phyloP scores from a whole-genome alignment of 352 stramenopile genomes.

The Pythium apleroticum region DNA sequence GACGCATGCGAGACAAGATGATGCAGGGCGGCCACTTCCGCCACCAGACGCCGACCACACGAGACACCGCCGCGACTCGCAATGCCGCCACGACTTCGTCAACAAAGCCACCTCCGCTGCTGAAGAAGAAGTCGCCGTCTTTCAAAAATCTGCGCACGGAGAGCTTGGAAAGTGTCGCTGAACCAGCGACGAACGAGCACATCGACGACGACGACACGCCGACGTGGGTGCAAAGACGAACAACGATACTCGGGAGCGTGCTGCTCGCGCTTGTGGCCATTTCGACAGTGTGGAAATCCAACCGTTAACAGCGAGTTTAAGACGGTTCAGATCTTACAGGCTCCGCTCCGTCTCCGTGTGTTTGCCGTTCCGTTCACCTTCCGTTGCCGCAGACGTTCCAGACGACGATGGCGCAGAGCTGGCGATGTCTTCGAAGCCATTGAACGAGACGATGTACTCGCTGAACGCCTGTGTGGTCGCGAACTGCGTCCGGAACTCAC shows the following conservation, averaged over 20 bases:
- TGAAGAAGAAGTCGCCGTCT: constrained; percentile 13
- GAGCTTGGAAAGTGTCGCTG: constrained; percentile 9
- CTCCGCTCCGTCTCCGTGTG: constrained; percentile 11
- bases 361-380: constrained; percentile 7
- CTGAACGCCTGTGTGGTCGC: constrained; percentile 85
- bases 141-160: constrained; percentile 20
- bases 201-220: neutral
- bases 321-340: neutral
- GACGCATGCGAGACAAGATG: constrained; percentile 42
- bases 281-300: constrained; percentile 19
- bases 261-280: constrained; percentile 16
- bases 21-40: constrained; percentile 31
- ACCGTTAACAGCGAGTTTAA: constrained; percentile 1
- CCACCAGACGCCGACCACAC: constrained; percentile 19
- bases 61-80: neutral
- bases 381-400: neutral
- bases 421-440: constrained; percentile 73
- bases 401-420: constrained; percentile 13
- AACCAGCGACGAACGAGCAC: constrained; percentile 3
- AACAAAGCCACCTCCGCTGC: neutral
- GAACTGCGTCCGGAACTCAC: constrained; percentile 83
- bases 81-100: neutral
- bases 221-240: constrained; percentile 6
- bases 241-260: constrained; percentile 7
- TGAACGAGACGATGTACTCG: constrained; percentile 81